Base-by-base conservation (phyloP, 805 yeast genomes). In the Starmerella gropengiesseri region DNA sequence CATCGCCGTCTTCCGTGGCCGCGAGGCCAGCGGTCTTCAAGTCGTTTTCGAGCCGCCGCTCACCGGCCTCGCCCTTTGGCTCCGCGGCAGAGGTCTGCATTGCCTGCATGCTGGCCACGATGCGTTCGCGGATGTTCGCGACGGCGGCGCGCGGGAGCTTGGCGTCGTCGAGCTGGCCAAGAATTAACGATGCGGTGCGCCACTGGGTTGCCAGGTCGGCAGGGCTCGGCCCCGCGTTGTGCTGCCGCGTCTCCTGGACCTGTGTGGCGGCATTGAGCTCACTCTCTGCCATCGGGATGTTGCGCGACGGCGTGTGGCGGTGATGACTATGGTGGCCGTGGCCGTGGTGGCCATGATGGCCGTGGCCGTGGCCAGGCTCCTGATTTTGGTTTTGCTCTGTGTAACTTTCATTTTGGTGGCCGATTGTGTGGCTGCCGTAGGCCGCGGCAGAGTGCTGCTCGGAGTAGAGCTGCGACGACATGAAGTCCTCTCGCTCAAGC, bases 101-200 rank as follows among this genome's bases (percentile, higher is more conserved):
- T 4, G 74, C 71, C 57, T 80, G 81, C 91, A 81, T 82, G 4
- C 83, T 71, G 30, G 78, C 71, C 55, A 76, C 74, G 57, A 82
- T 72, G 59, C 77, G 66, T 37, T 78, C 68, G 67, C 89, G 67
- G 63, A 85, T 81, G 14, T 74, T 71, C 13, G 71, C 70, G 3
- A 77, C 70, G 56, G 82, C 86, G 34, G 71, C 76, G 25, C 70
- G 66, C 3, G 84, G 52, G 14, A 65, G 56, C 43, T 55, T 57
- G 31, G 69, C 69, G 13, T 77, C 73, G 46, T 91, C 96, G 23
- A 91, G 64, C 60, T 91, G 98, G 8, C 86, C 77, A 21, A 91
- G 65, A 94, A 91, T 91, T 4, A 91, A 82, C 1, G 96, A 83
- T 0, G 98, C 96, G 21, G 94, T 87, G 52, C 96, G 73, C 89